These are phyloP conservation scores for Saccharomycopsis sp. DNA, from an alignment of 805 yeast genomes.

Conservation along the genomic window DNA sequence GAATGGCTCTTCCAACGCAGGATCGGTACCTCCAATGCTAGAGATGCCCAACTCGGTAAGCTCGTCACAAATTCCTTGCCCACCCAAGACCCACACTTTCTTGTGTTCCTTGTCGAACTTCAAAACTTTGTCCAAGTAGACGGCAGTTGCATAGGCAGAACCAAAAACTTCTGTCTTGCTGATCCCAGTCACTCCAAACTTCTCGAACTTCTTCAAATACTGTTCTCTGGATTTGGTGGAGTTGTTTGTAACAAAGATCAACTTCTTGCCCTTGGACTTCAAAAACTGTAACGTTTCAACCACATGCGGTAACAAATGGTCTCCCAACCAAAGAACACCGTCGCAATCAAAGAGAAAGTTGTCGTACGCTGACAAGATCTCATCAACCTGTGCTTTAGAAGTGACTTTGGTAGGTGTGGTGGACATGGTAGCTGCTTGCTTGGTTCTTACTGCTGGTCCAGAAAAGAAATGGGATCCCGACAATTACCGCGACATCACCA, in stretches of 20 bases:
- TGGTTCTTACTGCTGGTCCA: no score
- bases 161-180: conserved; percentile 72
- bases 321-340: conserved; percentile 94
- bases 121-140: conserved; percentile 69
- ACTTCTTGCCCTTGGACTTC: conserved; percentile 45
- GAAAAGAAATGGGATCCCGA: no score
- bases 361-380: conserved; percentile 58
- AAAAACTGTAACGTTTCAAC: conserved; percentile 65
- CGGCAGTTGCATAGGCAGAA: conserved; percentile 84
- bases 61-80: conserved; percentile 76
- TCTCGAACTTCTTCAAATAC: conserved; percentile 66
- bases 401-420: conserved; percentile 39
- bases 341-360: conserved; percentile 94
- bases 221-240: conserved; percentile 81
- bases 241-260: conserved; percentile 90
- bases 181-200: conserved; percentile 35
- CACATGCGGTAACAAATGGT: conserved; percentile 66
- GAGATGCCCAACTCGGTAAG: conserved; percentile 63
- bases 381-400: conserved; percentile 38
- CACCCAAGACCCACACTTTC: conserved; percentile 88
- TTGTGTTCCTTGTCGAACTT: conserved; percentile 58
- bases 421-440: no score
- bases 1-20: conserved; percentile 43
- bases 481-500: no score
- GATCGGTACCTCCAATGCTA: conserved; percentile 79